Evolutionary conservation across 1,139 yeast genomes (phyloP).

Genomic region (Geotrichum phurueaensis): DNA sequence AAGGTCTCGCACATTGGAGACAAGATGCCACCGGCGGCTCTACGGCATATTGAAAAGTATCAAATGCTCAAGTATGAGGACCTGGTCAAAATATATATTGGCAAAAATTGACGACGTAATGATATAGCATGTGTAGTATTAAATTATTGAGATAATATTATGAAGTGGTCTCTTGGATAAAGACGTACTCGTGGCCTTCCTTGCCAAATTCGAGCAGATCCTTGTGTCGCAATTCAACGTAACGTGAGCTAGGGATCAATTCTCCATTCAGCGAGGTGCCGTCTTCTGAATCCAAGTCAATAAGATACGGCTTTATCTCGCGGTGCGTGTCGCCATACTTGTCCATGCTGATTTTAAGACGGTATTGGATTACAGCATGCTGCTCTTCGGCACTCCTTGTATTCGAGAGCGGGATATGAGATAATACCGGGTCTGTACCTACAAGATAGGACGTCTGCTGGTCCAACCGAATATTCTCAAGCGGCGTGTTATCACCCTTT

Average conservation of each 20-base stretch:
- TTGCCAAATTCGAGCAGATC: conserved; percentile 48
- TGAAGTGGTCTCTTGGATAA: conserved; percentile 20
- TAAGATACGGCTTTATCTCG: conserved; percentile 40
- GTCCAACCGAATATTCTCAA: conserved; percentile 32
- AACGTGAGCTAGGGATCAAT: conserved; percentile 43
- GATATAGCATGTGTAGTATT: not conserved
- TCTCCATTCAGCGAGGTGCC: conserved; percentile 49
- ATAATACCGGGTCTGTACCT: conserved; percentile 44
- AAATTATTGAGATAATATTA: not conserved
- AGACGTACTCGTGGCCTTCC: conserved; percentile 34
- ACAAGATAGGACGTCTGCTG: conserved; percentile 37
- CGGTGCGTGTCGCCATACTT: conserved; percentile 23
- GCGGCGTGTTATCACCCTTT: conserved; percentile 26
- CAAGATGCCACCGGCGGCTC: conserved; percentile 15
- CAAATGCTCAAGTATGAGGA: conserved; percentile 5
- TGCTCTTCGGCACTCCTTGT: conserved; percentile 40
- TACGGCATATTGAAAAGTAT: conserved; percentile 13
- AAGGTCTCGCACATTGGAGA: conserved; percentile 12
- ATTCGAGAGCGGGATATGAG: conserved; percentile 43
- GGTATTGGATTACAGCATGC: conserved; percentile 54
- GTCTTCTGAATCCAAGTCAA: conserved; percentile 50
- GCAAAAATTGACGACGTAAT: conserved; percentile 2
- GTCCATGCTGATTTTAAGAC: conserved; percentile 26
- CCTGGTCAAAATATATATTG: conserved; percentile 13
- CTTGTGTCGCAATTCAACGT: conserved; percentile 43